These are phyloP conservation scores for Linderniella brevidens DNA, from an alignment of 257 asterid genomes.

Conservation along the genomic window DNA sequence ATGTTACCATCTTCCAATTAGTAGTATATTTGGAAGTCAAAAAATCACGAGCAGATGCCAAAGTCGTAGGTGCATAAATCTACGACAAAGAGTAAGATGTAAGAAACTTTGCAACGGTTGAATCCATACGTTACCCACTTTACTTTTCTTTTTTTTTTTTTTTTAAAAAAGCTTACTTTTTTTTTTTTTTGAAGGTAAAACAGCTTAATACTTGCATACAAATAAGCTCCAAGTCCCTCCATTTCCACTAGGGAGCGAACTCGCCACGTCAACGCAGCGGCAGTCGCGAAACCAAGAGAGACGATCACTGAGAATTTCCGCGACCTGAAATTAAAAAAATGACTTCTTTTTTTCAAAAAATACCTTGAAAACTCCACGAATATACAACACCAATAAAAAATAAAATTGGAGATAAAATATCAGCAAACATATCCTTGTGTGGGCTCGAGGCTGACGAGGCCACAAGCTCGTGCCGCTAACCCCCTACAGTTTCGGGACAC, in stretches of 20 bases:
- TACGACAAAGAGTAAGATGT: constrained; percentile 10
- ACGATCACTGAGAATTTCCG: constrained; percentile 76
- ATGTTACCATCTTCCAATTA: constrained; percentile 74
- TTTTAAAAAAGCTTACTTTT: neutral
- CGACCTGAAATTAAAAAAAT: constrained; percentile 38
- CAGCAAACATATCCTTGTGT: constrained; percentile 35
- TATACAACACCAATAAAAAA: neutral
- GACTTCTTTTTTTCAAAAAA: no score
- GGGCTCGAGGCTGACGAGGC: constrained; percentile 80
- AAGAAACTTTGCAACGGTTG: neutral
- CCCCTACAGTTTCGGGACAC: constrained; percentile 73
- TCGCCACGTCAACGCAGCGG: constrained; percentile 45
- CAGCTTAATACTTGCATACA: constrained; percentile 60
- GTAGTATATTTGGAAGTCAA: constrained; percentile 72
- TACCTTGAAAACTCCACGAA: neutral
- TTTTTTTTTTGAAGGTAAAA: neutral
- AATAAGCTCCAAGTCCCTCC: constrained; percentile 72
- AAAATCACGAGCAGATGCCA: constrained; percentile 78
- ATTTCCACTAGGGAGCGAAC: constrained; percentile 46
- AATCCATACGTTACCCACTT: constrained; percentile 1
- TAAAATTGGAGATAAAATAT: neutral
- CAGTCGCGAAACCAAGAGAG: constrained; percentile 75
- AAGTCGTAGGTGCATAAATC: constrained; percentile 72
- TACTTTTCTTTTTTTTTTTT: neutral
- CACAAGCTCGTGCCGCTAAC: constrained; percentile 87